Evolutionary conservation across 1,284 basidiomycete genomes (phyloP), one percentile per base, ranked within the genome.

Genomic region (Naganishia sp.): DNA sequence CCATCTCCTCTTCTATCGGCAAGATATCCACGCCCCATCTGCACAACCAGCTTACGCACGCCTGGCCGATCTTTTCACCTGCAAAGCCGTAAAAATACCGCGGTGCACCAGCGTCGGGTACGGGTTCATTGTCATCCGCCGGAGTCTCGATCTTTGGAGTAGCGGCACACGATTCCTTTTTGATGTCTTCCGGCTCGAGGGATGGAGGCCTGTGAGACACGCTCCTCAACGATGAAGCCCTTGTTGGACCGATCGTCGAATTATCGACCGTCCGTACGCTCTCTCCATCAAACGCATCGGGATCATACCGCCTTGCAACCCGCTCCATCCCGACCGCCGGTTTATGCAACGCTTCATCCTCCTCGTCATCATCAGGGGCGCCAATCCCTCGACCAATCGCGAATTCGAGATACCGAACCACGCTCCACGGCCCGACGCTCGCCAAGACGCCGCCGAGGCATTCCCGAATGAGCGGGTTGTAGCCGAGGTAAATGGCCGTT

Each of bases 31-130:
- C 77, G 0, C 88, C 91, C 92, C 93, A 96, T 44, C 90, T 84
- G 0, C 88, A 84, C 13, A 95, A 83, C 92, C 93, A 97, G 76
- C 90, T 92, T 5, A 86, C 86, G 71, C 88, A 89, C 0, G 91
- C 89, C 78, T 95, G 92, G 31, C 93, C 93, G 69, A 96, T 90
- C 80, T 92, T 94, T 79, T 93, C 87, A 0, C 90, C 90, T 5
- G 91, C 83, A 25, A 86, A 83, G 25, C 93, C 94, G 74, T 94
- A 94, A 74, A 88, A 86, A 73, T 86, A 88, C 45, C 46, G 44
- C 48, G 49, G 43, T 16, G 33, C 36, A 7, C 36, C 23, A 9
- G 53, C 53, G 13, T 10, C 7, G 25, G 53, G 31, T 13, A 2
- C 13, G 52, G 45, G 7, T 7, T 2, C 45, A 46, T 18, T n/a